Base-by-base conservation (phyloP, 352 stramenopile species). In the Pythium sp. region DNA sequence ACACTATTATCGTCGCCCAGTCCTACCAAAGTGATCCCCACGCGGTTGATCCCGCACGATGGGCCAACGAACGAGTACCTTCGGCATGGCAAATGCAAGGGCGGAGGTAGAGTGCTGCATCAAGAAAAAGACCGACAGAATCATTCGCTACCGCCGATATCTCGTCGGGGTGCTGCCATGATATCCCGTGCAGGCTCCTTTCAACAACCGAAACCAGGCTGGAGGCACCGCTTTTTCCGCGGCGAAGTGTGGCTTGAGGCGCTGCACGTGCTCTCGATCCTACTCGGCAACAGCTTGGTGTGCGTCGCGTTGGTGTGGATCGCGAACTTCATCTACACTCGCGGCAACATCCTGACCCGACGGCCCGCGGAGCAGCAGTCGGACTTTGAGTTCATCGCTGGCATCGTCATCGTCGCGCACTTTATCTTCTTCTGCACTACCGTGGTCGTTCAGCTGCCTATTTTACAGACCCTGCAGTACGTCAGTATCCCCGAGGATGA, bases 401-500 rank as follows among this genome's bases (percentile, higher is more conserved):
- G 47, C 12, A 30, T 47, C 2, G 6, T 32, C 24, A 3, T 43
- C 8, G 8, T 55, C 8, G 51, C n/a, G 3, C 53, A 68, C 28
- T 34, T 9, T 2, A 24, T 75, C 15, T 67, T 62, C n/a, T 78
- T 74, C 54, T 61, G 54, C 18, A 55, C 53, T 0, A 63, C 76
- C 2, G 57, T 72, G 34, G 14, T 72, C 3, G 24, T 67, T 1
- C 65, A 80, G 4, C 26, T 71, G 43, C 67, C 72, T 1, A 56
- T 62, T 1, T n/a, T 78, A 4, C 69, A 59, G 57, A 62, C 66
- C 0, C 62, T 74, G 30, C 49, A 65, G 5, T 58, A 75, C 43
- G 32, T 69, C 5, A 12, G 56, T 5, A 36, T 43, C 28, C 67
- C 67, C 51, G 47, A 72, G 8, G 32, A 30, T n/a, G 28, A 8